phyloP scores from a whole-genome alignment of 305 asterid species.

The Fraxinus angustifolia region DNA sequence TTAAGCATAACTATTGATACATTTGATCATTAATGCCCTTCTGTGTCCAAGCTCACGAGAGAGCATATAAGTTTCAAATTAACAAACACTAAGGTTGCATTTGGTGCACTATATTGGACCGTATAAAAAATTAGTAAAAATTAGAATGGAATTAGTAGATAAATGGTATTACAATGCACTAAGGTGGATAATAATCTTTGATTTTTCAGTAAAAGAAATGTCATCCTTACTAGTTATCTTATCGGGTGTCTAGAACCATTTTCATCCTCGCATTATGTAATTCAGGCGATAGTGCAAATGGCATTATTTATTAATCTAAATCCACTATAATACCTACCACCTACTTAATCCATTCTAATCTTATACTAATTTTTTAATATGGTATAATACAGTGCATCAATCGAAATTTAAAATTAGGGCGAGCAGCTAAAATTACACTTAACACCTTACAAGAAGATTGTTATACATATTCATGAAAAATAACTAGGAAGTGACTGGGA shows the following conservation, averaged over 20 bases:
- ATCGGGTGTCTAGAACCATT: background rate
- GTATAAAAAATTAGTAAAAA: background rate
- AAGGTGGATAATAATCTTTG: background rate
- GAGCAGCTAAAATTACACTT: conserved; percentile 1
- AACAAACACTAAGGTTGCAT: background rate
- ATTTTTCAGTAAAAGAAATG: background rate
- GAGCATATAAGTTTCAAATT: background rate
- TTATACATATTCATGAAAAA: background rate
- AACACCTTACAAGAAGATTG: conserved; percentile 9
- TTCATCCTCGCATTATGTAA: background rate
- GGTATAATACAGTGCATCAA: background rate
- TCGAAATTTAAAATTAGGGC: background rate
- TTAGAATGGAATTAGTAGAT: background rate
- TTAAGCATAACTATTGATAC: background rate
- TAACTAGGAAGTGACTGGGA: conserved; percentile 1
- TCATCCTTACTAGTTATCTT: background rate
- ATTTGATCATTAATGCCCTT: conserved; percentile 5
- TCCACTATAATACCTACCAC: conserved; percentile 6
- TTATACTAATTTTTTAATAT: background rate
- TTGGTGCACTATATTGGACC: background rate
- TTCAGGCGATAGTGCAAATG: background rate
- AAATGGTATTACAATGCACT: background rate
- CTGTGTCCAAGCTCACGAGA: background rate
- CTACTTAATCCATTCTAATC: background rate
- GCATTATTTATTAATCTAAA: background rate